Base-by-base conservation (phyloP, 108 stramenopile species). In the Discostella stelligeroides region DNA sequence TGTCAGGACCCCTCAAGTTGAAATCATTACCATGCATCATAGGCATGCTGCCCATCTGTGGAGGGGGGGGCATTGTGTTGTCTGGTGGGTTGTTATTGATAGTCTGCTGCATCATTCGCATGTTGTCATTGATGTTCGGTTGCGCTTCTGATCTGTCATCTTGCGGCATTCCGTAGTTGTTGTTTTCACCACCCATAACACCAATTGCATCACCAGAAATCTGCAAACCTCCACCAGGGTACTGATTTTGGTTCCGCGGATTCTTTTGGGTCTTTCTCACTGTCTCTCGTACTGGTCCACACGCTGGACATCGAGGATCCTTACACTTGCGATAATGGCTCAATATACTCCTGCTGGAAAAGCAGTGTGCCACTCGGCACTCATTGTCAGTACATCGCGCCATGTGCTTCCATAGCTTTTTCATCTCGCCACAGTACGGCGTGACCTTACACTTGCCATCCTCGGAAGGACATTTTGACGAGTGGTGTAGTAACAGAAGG, bases 311-410 rank as follows among this genome's bases (percentile, higher is more conserved):
- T 24, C 79, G 64, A 13, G 68, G 66, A 69, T 98, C 96, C 64
- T 97, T 97, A 73, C 98, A 99, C 59, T 96, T 95, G 54, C 96
- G 89, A 83, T 98, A 98, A 81, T 99, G 98, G 68, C 95, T 95
- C 46, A 99, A 85, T 66, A 99, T 96, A 43, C 97, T 96, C 18
- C 98, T 80, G 40, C 96, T 97, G 0, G 97, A 98, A 61, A 98
- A 97, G 71, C 98, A 99, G 60, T 97, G 98, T 1, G 95, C 85
- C 7, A 96, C 85, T 49, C 94, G 81, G 63, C 98, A 99, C 43
- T 92, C 82, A 70, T 98, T 97, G 72, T 98, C 96, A 51, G 96
- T 96, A 79, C 98, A 99, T 51, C 88, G 90, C 68, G 97, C 97
- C 83, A 99, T 99, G 79, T 99, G 98, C 54, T 93, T 92, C 98